A percentile compares a stretch with the other conserved stretches of the same genome.
phyloP scores from a whole-genome alignment of 139 green algal genomes.

The Desmodesmus armatus region DNA sequence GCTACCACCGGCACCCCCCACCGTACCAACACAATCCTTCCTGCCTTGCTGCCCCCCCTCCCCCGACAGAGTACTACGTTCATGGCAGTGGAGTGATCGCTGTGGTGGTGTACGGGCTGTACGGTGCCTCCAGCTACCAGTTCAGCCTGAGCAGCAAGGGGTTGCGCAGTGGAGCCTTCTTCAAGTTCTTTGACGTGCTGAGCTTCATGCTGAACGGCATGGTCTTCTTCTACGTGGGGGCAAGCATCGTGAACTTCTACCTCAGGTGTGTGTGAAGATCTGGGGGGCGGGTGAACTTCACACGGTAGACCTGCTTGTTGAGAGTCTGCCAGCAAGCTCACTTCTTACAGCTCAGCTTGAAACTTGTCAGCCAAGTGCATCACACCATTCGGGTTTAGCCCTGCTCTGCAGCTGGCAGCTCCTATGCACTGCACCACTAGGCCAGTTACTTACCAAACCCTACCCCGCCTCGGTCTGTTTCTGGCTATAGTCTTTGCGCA shows the following conservation, averaged over 20 bases:
- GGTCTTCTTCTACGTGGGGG: slow-evolving; percentile 92
- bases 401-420: not conserved
- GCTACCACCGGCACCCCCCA: slow-evolving; percentile 36
- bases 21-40: not conserved
- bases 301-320: not conserved
- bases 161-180: slow-evolving; percentile 49
- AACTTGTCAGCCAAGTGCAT: not conserved
- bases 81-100: slow-evolving; percentile 79
- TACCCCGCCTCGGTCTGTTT: no score
- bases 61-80: slow-evolving; percentile 41
- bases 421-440: not conserved
- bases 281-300: not conserved
- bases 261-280: slow-evolving; percentile 58
- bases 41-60: not conserved
- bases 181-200: slow-evolving; percentile 68
- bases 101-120: slow-evolving; percentile 90
- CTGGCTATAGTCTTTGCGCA: not conserved
- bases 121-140: slow-evolving; percentile 77
- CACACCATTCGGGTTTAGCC: not conserved
- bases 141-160: slow-evolving; percentile 73
- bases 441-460: not conserved
- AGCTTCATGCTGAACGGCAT: slow-evolving; percentile 73
- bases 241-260: slow-evolving; percentile 83
- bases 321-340: not conserved
- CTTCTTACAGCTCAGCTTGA: not conserved